phyloP scores from a whole-genome alignment of 192 early-diverging fungal species.

The Coemansia aciculifera region DNA sequence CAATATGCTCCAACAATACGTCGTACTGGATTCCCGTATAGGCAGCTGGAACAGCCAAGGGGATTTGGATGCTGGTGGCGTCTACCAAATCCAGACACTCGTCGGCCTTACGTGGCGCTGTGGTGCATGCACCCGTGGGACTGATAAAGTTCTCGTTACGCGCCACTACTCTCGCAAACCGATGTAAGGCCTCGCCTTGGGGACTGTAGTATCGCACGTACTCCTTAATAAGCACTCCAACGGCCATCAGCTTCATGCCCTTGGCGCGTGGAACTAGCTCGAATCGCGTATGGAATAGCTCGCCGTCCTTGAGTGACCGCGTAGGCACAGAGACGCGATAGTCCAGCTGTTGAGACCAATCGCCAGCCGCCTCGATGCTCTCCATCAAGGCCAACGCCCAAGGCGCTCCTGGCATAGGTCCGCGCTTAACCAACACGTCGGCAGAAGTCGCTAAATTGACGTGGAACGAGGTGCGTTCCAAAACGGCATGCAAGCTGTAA shows the following conservation, averaged over 20 bases:
- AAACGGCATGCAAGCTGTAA: conserved; percentile 55
- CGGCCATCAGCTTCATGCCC: conserved; percentile 43
- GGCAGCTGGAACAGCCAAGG: conserved; percentile 33
- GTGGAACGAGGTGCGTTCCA: conserved; percentile 59
- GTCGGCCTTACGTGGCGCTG: conserved; percentile 11
- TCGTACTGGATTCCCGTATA: conserved; percentile 48
- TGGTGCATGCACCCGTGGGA: conserved; percentile 22
- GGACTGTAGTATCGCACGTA: conserved; percentile 51
- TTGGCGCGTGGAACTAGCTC: conserved; percentile 49
- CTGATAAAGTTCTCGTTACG: conserved; percentile 49
- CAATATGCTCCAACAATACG: conserved; percentile 41
- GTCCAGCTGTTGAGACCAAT: conserved; percentile 57
- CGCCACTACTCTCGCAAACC: conserved; percentile 31
- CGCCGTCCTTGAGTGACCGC: conserved; percentile 56
- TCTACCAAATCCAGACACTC: conserved; percentile 41
- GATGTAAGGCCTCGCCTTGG: conserved; percentile 19
- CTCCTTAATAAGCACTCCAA: conserved; percentile 60
- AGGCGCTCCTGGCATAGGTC: conserved; percentile 47
- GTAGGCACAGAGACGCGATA: conserved; percentile 61
- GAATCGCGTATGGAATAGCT: conserved; percentile 53
- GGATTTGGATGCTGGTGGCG: conserved; percentile 34
- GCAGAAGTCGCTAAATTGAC: conserved; percentile 39
- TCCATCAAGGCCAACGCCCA: conserved; percentile 56
- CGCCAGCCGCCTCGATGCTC: conserved; percentile 50
- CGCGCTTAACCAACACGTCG: conserved; percentile 52